phyloP scores from a whole-genome alignment of 139 green algal genomes.

The Micractinium sp. region DNA sequence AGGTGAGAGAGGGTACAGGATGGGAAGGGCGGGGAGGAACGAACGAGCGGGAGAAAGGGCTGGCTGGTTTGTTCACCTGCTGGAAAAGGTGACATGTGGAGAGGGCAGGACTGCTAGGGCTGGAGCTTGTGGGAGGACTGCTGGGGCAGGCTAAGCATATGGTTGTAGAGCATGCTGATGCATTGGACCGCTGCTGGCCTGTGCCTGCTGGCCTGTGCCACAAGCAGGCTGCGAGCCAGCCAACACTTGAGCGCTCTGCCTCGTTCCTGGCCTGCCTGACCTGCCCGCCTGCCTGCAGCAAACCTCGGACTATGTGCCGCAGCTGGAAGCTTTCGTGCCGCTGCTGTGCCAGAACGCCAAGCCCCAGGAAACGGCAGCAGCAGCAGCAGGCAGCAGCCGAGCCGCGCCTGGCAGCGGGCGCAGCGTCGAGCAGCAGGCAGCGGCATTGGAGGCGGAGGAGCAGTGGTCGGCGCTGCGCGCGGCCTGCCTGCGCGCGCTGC shows the following conservation, averaged over 20 bases:
- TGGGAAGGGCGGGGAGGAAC: background rate
- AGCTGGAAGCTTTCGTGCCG: constrained; percentile 53
- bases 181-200: too few species aligned
- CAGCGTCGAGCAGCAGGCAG: background rate
- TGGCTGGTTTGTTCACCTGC: too few species aligned
- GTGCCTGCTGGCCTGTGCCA: too few species aligned
- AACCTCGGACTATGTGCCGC: constrained; percentile 48
- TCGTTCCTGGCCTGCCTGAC: background rate
- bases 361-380: background rate
- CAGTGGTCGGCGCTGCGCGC: background rate
- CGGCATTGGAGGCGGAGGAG: background rate
- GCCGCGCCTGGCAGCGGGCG: background rate
- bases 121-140: too few species aligned
- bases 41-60: too few species aligned
- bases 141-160: too few species aligned
- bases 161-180: too few species aligned
- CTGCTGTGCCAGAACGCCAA: constrained; percentile 46
- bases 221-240: too few species aligned
- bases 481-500: constrained; percentile 31
- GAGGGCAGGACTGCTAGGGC: too few species aligned
- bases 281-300: constrained; percentile 16
- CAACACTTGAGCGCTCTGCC: background rate
- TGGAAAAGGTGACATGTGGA: too few species aligned
- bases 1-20: constrained; percentile 11
- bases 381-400: background rate